phyloP scores from a whole-genome alignment of 1,284 basidiomycete species.

The Ustilago esculenta region DNA sequence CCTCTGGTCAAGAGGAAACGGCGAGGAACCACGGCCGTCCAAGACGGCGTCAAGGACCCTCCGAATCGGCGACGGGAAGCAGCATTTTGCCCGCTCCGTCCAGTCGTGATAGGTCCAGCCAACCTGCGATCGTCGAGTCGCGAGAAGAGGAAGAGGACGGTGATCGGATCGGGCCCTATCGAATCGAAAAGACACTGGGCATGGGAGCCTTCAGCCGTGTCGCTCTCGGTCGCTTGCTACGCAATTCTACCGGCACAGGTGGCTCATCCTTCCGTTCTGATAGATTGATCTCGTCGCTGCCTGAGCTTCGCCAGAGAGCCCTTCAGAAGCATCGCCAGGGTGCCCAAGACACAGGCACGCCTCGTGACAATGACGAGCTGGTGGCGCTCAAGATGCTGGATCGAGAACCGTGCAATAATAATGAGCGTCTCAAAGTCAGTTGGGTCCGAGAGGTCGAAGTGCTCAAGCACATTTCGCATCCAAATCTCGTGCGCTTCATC shows the following conservation, averaged over 20 bases:
- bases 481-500: conserved; percentile 80
- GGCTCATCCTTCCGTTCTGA: conserved; percentile 2
- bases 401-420: conserved; percentile 71
- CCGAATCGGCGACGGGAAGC: conserved; percentile 24
- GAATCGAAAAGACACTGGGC: conserved; percentile 56
- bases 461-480: conserved; percentile 84
- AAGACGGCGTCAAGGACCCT: conserved; percentile 24
- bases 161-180: conserved; percentile 54
- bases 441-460: conserved; percentile 89
- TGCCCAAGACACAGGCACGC: neutral
- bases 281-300: conserved; percentile 27
- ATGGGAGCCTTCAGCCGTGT: conserved; percentile 65
- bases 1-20: conserved; percentile 5
- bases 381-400: conserved; percentile 88
- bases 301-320: conserved; percentile 30
- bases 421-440: conserved; percentile 80
- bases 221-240: conserved; percentile 48
- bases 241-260: neutral
- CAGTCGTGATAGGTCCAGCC: conserved; percentile 2
- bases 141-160: conserved; percentile 53
- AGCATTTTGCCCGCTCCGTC: conserved; percentile 25
- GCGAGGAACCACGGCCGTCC: conserved; percentile 3
- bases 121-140: conserved; percentile 16
- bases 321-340: conserved; percentile 6
- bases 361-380: conserved; percentile 67